phyloP scores from a whole-genome alignment of 179 eudicot genomes.

The Carnegiea gigantea region DNA sequence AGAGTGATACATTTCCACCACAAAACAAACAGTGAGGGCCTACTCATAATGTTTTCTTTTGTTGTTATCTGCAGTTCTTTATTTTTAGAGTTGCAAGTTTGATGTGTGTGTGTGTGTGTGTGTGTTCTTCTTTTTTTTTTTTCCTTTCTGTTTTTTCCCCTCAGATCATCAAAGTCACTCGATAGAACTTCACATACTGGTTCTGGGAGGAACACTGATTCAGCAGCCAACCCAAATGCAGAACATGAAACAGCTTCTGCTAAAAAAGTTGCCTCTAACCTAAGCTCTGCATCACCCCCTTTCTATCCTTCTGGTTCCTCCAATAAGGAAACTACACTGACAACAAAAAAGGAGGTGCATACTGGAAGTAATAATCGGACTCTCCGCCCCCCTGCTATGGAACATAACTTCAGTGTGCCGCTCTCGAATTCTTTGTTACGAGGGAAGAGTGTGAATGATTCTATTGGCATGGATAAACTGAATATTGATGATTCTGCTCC shows the following conservation, averaged over 20 bases:
- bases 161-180: conserved; percentile 48
- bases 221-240: conserved; percentile 31
- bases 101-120: not conserved
- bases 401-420: conserved; percentile 32
- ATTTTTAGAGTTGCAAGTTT: not conserved
- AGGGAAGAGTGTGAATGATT: conserved; percentile 50
- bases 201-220: conserved; percentile 43
- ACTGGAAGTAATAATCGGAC: conserved; percentile 50
- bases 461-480: conserved; percentile 50
- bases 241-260: conserved; percentile 48
- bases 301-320: conserved; percentile 90
- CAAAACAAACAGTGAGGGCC: conserved; percentile 69
- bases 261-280: conserved; percentile 68
- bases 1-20: conserved; percentile 38
- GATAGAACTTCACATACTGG: conserved; percentile 46
- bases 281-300: conserved; percentile 92
- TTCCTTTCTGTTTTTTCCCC: too few species aligned
- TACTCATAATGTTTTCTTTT: not conserved
- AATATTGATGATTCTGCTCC: conserved; percentile 44
- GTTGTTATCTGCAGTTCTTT: not conserved
- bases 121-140: not conserved
- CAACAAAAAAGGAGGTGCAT: conserved; percentile 57
- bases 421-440: conserved; percentile 33
- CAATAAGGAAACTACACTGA: conserved; percentile 41
- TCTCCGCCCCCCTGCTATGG: conserved; percentile 36